Base-by-base conservation (phyloP, 2,329 filamentous ascomycete genomes). In the Diaporthe nobilis region DNA sequence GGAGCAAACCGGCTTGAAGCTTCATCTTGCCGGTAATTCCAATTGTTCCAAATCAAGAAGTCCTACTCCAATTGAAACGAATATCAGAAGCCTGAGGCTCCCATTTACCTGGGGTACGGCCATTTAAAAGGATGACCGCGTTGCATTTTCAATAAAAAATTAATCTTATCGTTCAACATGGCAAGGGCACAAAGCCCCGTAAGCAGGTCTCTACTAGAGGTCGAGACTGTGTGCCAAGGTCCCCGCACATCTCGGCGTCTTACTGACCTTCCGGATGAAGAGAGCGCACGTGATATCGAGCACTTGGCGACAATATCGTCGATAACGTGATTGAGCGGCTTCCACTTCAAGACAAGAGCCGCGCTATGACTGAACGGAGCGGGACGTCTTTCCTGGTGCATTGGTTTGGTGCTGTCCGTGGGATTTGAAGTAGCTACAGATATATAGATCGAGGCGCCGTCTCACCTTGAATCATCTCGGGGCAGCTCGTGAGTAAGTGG, bases 211-310 rank as follows among this genome's bases (percentile, higher is more conserved):
- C 9, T 20, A 53, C 9, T 20, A 68, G 9, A 53, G 47, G 31
- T 67, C 63, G 31, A 53, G 47, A 68, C 6, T 25, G 31, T 22
- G 22, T 22, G 47, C 63, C 63, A 68, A 68, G 63, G 22, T 28
- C 25, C 47, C 63, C 63, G 47, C 63, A 68, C 22, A 37, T 53
- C 63, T 68, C 31, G 63, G 63, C 63, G n/a, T 1, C 63, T 68
- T 53, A 53, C 47, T 68, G 47, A 68, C 63, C 63, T 68, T 68
- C 63, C 63, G 47, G 63, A 68, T 68, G 31, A 53, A 68, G 63
- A 68, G 63, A 28, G 13, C 1, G 63, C 63, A 68, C 31, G 47
- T 17, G 31, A 68, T 68, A 53, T 68, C 13, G 31, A 68, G 31
- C 10, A 68, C 63, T 68, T 68, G 63, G 47, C 63, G 15, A 20